These are phyloP conservation scores for Leavenworthia alabamica DNA, from an alignment of 345 rosid genomes.

Conservation along the genomic window DNA sequence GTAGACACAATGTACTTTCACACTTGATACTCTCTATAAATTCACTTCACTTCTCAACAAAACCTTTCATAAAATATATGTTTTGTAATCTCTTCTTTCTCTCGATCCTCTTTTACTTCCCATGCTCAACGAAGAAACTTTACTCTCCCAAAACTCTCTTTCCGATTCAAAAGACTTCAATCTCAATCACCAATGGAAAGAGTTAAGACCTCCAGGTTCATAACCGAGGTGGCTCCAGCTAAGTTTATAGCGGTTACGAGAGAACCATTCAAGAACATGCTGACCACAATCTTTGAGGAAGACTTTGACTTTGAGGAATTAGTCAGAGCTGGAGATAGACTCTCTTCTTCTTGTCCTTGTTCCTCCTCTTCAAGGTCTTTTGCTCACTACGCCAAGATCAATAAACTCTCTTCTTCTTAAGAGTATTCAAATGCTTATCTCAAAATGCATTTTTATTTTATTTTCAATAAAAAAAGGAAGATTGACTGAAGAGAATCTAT, in stretches of 20 bases:
- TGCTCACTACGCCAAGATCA: slow-evolving; percentile 20
- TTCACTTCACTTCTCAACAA: neutral
- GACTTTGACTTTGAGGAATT: slow-evolving; percentile 32
- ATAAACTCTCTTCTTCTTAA: slow-evolving; percentile 13
- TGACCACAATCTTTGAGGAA: slow-evolving; percentile 47
- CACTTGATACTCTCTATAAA: slow-evolving; percentile 7
- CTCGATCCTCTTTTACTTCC: too few species aligned
- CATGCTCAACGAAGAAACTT: slow-evolving; percentile 19
- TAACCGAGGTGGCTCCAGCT: slow-evolving; percentile 46
- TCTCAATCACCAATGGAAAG: slow-evolving; percentile 16
- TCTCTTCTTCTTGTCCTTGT: slow-evolving; percentile 21
- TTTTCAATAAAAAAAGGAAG: slow-evolving; percentile 8
- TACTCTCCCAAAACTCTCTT: slow-evolving; percentile 4
- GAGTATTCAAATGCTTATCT: neutral
- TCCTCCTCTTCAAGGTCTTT: slow-evolving; percentile 21
- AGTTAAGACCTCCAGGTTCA: slow-evolving; percentile 32
- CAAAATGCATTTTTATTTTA: neutral
- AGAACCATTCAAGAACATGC: slow-evolving; percentile 34
- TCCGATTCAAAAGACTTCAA: neutral
- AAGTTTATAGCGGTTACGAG: slow-evolving; percentile 33
- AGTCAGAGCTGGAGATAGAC: slow-evolving; percentile 20
- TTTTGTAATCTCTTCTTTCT: neutral
- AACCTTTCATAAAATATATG: slow-evolving; percentile 5
- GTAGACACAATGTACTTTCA: neutral
- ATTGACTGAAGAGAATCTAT: neutral